phyloP scores from a whole-genome alignment of 257 asterid species.

The Solanum phureja region DNA sequence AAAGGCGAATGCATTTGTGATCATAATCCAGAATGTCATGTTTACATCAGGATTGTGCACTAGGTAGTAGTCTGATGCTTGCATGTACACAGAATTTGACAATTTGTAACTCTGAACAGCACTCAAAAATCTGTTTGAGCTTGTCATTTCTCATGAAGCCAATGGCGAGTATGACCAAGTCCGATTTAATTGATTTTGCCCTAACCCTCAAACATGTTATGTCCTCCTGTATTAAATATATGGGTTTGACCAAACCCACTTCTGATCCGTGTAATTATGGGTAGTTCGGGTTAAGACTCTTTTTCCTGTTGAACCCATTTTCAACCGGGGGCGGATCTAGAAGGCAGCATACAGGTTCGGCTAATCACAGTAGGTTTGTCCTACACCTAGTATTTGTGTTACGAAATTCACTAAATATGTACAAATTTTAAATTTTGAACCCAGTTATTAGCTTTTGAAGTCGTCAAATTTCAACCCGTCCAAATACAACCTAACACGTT shows the following conservation, averaged over 20 bases:
- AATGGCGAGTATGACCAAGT: neutral
- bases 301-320: neutral
- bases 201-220: neutral
- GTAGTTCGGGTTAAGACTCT: neutral
- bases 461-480: neutral
- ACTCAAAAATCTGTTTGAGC: neutral
- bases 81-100: neutral
- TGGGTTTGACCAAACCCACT: neutral
- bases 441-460: neutral
- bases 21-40: neutral
- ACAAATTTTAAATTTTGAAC: neutral
- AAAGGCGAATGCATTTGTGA: neutral
- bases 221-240: neutral
- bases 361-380: neutral
- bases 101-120: neutral
- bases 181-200: neutral
- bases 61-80: neutral
- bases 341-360: neutral
- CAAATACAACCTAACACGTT: neutral
- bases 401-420: neutral
- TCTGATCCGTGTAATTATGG: neutral
- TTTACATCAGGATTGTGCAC: neutral
- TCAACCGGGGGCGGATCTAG: neutral
- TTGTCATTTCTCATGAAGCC: neutral
- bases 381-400: neutral